Base-by-base conservation (phyloP, 805 yeast genomes). In the Zygosaccharomyces gambellarensis region DNA sequence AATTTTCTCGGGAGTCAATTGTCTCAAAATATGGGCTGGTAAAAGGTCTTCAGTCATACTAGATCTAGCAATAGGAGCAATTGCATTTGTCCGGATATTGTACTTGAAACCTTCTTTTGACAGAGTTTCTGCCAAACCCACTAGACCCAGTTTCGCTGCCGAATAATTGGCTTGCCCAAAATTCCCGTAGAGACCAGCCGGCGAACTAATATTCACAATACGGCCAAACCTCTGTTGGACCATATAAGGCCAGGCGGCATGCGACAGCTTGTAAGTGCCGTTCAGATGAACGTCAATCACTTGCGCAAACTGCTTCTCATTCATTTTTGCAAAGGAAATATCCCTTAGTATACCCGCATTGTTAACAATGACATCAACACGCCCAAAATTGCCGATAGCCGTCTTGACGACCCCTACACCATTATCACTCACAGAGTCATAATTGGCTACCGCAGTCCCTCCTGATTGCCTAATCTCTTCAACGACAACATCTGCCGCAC, bases 141-240 rank as follows among this genome's bases (percentile, higher is more conserved):
- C 87, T 46, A 90, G 73, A 14, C 87, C 98, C 54, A 87, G 73
- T 70, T 92, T 92, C 21, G 97, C 97, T 27, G 96, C 90, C 1
- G 97, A 83, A 71, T 92, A 92, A 72, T 92, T 92, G 36, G 96
- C 81, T 72, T 92, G 99, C 44, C 99, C 99, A 71, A 90, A 92
- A 72, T 90, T 90, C 54, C 99, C 99, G 67, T 85, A 92, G 56
- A 92, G 76, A 21, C 99, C 99, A 31, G 98, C 98, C 3, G 98
- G 97, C 3, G 97, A 90, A 25, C 96, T 82, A n/a, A 97, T 90
- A 77, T 89, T 90, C 61, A 92, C 71, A 59, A 92, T 78, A 60
- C 98, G 79, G 56, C 99, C 99, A 64, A 76, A 92, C 53, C 81
- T 80, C 70, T 94, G 97, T 56, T 86, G 71, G 65, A 81, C 81